Evolutionary conservation across 768 basidiomycete species (phyloP).

Genomic region (Gyrodon lividus): DNA sequence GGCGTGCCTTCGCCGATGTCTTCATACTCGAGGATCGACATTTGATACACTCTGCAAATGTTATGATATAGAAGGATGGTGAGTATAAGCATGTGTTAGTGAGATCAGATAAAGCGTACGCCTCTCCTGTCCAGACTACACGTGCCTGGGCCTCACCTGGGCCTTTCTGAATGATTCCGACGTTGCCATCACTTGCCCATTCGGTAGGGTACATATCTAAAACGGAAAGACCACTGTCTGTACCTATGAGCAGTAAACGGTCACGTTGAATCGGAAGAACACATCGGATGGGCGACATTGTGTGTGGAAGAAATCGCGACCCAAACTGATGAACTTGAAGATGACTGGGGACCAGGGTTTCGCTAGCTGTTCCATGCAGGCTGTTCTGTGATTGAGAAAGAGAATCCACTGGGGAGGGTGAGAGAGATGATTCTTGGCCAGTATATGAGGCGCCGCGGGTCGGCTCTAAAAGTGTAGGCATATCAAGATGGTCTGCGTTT

Average conservation of each 20-base stretch:
- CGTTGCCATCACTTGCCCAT: conserved; percentile 46
- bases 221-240: conserved; percentile 77
- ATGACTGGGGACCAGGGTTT: conserved; percentile 60
- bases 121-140: conserved; percentile 75
- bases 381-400: conserved; percentile 31
- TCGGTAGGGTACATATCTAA: conserved; percentile 81
- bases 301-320: conserved; percentile 81
- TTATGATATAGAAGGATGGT: not conserved
- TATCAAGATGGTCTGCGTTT: conserved; percentile 32
- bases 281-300: conserved; percentile 72
- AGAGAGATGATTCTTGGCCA: conserved; percentile 13
- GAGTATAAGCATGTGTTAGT: not conserved
- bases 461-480: conserved; percentile 12
- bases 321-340: conserved; percentile 76
- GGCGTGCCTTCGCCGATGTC: conserved; percentile 55
- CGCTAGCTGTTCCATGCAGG: conserved; percentile 40
- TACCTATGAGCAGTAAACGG: conserved; percentile 71
- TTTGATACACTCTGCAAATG: conserved; percentile 63
- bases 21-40: conserved; percentile 68
- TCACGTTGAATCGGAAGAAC: conserved; percentile 68
- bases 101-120: conserved; percentile 41
- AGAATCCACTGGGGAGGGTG: conserved; percentile 24
- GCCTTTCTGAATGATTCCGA: conserved; percentile 47
- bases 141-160: conserved; percentile 71
- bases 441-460: conserved; percentile 1